These are phyloP conservation scores for Talaromyces sp. DNA, from an alignment of 2,329 filamentous ascomycete species.

Conservation along the genomic window DNA sequence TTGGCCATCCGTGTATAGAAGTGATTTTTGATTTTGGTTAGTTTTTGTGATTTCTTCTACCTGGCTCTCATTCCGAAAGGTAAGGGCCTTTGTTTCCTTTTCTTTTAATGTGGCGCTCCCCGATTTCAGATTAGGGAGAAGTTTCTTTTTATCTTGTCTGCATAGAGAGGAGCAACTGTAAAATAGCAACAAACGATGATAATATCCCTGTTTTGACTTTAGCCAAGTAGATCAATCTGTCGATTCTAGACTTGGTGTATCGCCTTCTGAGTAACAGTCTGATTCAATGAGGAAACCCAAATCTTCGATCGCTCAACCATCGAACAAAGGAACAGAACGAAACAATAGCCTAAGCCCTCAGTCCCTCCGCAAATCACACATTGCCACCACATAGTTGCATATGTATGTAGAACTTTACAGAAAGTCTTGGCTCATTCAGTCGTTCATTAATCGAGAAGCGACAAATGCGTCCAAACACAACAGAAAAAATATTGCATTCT, in stretches of 20 bases:
- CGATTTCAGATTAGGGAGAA: not conserved
- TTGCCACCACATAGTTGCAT: conserved; percentile 7
- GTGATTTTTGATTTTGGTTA: conserved; percentile 24
- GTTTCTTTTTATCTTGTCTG: conserved; percentile 11
- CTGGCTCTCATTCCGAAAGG: not conserved
- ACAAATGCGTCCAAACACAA: not conserved
- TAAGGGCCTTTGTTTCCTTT: not conserved
- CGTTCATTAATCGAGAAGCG: not conserved
- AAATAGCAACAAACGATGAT: conserved; percentile 14
- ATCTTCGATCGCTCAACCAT: not conserved
- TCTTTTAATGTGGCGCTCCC: conserved; percentile 2
- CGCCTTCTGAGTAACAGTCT: not conserved
- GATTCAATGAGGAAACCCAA: not conserved
- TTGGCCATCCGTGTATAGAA: conserved; percentile 41
- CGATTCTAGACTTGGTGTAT: not conserved
- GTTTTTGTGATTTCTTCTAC: conserved; percentile 16
- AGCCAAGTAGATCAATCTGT: too few species aligned
- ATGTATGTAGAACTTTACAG: not conserved
- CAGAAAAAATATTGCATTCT: not conserved
- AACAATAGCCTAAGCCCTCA: not conserved
- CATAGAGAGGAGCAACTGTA: conserved; percentile 17
- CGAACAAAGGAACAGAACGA: not conserved
- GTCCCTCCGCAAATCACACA: not conserved
- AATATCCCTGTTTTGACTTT: conserved; percentile 11
- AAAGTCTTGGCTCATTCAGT: not conserved